These are phyloP conservation scores for Nakaseomyces sp. DNA, from an alignment of 1,139 yeast genomes.

Conservation along the genomic window DNA sequence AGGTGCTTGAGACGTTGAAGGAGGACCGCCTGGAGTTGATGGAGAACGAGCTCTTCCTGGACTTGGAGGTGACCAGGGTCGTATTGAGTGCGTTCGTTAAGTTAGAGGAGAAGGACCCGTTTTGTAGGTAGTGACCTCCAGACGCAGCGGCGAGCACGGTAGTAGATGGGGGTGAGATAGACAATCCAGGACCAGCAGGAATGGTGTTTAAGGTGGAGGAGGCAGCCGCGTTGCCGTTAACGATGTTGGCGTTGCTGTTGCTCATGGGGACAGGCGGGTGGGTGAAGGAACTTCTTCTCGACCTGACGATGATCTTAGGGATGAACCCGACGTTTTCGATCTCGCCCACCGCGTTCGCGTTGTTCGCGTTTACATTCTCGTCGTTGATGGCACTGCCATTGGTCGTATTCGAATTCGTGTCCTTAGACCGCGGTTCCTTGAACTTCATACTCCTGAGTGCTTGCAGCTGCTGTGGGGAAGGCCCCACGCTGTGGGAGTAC, in stretches of 20 bases:
- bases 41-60: conserved; percentile 30
- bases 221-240: no score
- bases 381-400: background rate
- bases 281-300: conserved; percentile 29
- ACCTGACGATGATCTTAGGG: conserved; percentile 30
- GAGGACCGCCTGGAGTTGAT: conserved; percentile 29
- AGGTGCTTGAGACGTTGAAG: conserved; percentile 16
- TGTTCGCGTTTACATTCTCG: no score
- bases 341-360: no score
- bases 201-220: background rate
- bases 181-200: conserved; percentile 5
- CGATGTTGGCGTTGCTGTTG: conserved; percentile 1
- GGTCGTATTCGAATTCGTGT: no score
- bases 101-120: conserved; percentile 13
- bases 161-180: conserved; percentile 1
- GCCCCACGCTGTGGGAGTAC: conserved; percentile 15
- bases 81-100: conserved; percentile 17
- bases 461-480: background rate
- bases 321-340: conserved; percentile 24
- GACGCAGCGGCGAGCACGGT: conserved; percentile 1
- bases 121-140: conserved; percentile 11
- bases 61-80: conserved; percentile 21
- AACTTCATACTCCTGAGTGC: conserved; percentile 2
- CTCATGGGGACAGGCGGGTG: conserved; percentile 4
- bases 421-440: background rate